Conservation (phyloP, 2,329 filamentous ascomycete species). For the Talaromyces amestolkiae region DNA sequence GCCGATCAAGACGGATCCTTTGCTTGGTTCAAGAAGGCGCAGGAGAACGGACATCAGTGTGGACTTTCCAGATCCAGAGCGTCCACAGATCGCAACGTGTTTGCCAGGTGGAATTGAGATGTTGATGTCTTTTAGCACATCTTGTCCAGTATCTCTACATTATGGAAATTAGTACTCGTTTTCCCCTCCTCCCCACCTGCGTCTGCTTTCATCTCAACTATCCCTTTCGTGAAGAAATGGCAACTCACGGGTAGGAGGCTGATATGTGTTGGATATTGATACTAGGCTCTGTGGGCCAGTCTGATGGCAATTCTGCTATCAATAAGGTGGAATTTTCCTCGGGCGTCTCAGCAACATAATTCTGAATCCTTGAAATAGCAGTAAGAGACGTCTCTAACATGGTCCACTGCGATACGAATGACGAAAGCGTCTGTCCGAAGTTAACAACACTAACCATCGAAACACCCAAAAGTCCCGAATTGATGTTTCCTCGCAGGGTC, state of each 20-base stretch:
- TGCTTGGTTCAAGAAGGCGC: slow-evolving; percentile 40
- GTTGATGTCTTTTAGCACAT: slow-evolving; percentile 45
- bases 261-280: slow-evolving; percentile 46
- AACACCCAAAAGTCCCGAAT: slow-evolving; percentile 51
- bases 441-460: slow-evolving; percentile 55
- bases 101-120: slow-evolving; percentile 45
- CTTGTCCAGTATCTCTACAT: neutral
- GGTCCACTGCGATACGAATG: slow-evolving; percentile 54
- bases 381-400: slow-evolving; percentile 58
- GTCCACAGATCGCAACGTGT: slow-evolving; percentile 42
- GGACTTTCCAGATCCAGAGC: slow-evolving; percentile 31
- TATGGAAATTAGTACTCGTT: neutral
- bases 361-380: slow-evolving; percentile 54
- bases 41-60: slow-evolving; percentile 21
- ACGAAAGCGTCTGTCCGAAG: slow-evolving; percentile 52
- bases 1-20: slow-evolving; percentile 44
- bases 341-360: slow-evolving; percentile 46
- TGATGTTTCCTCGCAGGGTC: slow-evolving; percentile 40
- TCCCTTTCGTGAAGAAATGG: neutral
- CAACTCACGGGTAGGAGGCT: slow-evolving; percentile 42
- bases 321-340: slow-evolving; percentile 46
- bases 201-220: neutral
- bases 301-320: slow-evolving; percentile 34
- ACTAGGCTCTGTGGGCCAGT: slow-evolving; percentile 44
- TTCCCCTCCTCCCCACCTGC: neutral